Percentiles rank a stretch among this genome's conserved stretches.
phyloP scores from a whole-genome alignment of 1,284 basidiomycete species.

The Malassezia restricta region DNA sequence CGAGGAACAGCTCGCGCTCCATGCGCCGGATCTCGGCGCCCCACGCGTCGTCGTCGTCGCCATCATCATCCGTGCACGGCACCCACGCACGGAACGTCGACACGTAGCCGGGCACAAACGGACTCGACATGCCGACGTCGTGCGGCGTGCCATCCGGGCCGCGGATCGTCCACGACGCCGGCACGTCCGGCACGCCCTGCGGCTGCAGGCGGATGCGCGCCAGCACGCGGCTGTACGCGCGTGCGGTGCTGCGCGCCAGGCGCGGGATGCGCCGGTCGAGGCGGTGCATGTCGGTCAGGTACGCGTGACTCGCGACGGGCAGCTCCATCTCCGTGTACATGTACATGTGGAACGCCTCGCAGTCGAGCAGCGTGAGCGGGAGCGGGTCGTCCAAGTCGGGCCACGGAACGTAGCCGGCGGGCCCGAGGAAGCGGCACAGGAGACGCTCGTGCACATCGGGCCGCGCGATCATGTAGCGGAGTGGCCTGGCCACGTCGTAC shows the following conservation, averaged over 20 bases:
- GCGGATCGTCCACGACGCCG: neutral
- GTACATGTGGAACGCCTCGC: constrained; percentile 37
- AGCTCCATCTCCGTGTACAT: constrained; percentile 32
- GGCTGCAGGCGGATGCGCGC: constrained; percentile 41
- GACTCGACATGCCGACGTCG: constrained; percentile 13
- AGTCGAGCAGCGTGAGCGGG: constrained; percentile 30
- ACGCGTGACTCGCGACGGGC: constrained; percentile 24
- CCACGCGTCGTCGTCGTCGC: constrained; percentile 21
- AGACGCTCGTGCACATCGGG: constrained; percentile 24
- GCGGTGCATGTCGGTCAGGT: constrained; percentile 21
- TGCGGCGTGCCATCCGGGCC: neutral
- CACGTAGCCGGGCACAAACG: constrained; percentile 43
- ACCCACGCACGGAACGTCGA: constrained; percentile 47
- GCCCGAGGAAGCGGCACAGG: constrained; percentile 32
- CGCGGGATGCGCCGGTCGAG: constrained; percentile 39
- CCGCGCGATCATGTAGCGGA: constrained; percentile 25
- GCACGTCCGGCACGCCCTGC: neutral
- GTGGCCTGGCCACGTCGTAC: constrained; percentile 26
- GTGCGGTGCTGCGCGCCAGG: constrained; percentile 41
- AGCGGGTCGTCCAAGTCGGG: constrained; percentile 23
- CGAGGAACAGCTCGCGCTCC: constrained; percentile 42
- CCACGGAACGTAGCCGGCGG: constrained; percentile 34
- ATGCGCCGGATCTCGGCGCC: constrained; percentile 33
- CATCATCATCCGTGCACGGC: constrained; percentile 19
- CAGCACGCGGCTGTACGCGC: constrained; percentile 47